phyloP scores from a whole-genome alignment of 208 protist genomes.

The Leishmania braziliensis region DNA sequence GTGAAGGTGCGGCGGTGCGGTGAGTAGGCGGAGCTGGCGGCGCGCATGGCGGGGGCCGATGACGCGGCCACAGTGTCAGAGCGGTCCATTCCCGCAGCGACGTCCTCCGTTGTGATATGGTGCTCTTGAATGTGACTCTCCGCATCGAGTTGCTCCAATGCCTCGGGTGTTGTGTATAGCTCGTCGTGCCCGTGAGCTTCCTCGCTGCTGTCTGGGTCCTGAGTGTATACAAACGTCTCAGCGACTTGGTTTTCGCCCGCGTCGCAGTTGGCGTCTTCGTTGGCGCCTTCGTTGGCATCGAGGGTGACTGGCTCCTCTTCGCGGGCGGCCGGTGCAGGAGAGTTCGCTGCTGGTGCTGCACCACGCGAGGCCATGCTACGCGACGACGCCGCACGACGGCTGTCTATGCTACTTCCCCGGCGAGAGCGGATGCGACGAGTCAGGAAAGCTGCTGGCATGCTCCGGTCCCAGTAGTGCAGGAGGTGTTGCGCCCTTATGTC shows the following conservation, averaged over 20 bases:
- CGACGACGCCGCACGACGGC: conserved; percentile 16
- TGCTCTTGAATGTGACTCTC: conserved; percentile 7
- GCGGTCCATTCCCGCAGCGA: neutral
- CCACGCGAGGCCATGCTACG: conserved; percentile 17
- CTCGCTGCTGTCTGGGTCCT: conserved; percentile 2
- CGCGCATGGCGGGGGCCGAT: neutral
- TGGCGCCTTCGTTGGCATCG: neutral
- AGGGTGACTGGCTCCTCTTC: neutral
- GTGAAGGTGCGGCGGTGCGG: conserved; percentile 17
- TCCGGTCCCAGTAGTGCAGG: conserved; percentile 29
- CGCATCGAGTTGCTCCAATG: conserved; percentile 2
- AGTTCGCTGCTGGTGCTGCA: neutral
- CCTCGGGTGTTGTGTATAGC: conserved; percentile 17
- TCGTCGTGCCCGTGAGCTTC: conserved; percentile 13
- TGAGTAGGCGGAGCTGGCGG: neutral
- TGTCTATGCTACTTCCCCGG: conserved; percentile 3
- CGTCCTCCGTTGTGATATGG: neutral
- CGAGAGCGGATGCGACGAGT: conserved; percentile 12
- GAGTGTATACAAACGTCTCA: neutral
- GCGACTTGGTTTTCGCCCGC: neutral
- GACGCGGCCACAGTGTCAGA: neutral
- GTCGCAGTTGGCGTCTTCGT: neutral
- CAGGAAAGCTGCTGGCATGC: conserved; percentile 22
- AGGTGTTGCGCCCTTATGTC: conserved; percentile 44
- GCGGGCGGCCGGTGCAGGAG: neutral